phyloP scores from a whole-genome alignment of 2,329 filamentous ascomycete genomes.

The Metarhizium humberi region DNA sequence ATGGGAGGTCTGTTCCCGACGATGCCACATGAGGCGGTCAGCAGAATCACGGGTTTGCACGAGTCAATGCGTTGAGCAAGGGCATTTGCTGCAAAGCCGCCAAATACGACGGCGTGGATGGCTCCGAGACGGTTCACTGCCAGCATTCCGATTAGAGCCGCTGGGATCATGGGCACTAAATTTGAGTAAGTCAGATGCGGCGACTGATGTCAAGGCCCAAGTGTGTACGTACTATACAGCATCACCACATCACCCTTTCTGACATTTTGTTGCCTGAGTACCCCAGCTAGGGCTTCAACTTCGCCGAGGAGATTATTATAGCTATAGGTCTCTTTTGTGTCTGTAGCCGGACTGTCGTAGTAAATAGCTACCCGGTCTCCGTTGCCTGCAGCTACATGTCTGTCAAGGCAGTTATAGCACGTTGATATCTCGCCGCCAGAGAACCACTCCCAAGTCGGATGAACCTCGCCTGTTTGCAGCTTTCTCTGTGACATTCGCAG shows the following conservation, averaged over 20 bases:
- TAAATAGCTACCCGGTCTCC: slow-evolving; percentile 70
- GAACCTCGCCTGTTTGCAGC: slow-evolving; percentile 44
- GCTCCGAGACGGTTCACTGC: slow-evolving; percentile 75
- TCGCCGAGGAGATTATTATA: slow-evolving; percentile 70
- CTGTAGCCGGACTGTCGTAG: slow-evolving; percentile 81
- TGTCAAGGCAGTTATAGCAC: slow-evolving; percentile 83
- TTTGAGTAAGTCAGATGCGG: too few relatives aligned
- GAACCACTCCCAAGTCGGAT: slow-evolving; percentile 82
- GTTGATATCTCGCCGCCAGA: slow-evolving; percentile 81
- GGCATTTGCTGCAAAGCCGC: slow-evolving; percentile 74
- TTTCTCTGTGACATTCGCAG: slow-evolving; percentile 29
- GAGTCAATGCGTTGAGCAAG: slow-evolving; percentile 85
- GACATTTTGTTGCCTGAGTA: slow-evolving; percentile 65
- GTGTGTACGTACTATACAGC: slow-evolving; percentile 61
- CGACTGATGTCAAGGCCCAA: background rate
- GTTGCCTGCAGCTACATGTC: slow-evolving; percentile 51
- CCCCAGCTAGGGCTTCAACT: slow-evolving; percentile 73
- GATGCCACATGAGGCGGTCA: slow-evolving; percentile 88
- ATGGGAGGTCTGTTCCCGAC: slow-evolving; percentile 75
- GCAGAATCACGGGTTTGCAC: slow-evolving; percentile 62
- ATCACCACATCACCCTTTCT: slow-evolving; percentile 78
- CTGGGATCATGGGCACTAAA: slow-evolving; percentile 88
- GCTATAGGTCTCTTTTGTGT: slow-evolving; percentile 60
- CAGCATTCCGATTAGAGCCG: slow-evolving; percentile 77
- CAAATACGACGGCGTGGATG: slow-evolving; percentile 87